Evolutionary conservation across 2,329 filamentous ascomycete species (phyloP).

Genomic region (Xylaria digitata): DNA sequence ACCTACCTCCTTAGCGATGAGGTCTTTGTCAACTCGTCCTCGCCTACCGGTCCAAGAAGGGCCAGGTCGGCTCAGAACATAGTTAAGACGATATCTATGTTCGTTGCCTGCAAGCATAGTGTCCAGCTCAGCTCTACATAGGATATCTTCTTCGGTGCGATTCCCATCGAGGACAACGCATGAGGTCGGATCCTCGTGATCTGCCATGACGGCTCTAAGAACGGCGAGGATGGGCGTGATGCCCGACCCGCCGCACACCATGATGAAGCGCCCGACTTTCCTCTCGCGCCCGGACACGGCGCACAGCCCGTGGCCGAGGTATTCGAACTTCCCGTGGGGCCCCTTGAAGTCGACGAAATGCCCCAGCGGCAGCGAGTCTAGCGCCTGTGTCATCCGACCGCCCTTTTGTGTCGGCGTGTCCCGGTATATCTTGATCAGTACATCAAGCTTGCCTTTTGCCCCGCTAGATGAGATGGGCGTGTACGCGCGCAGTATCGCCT

Average conservation of each 20-base stretch:
- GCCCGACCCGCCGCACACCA: slow-evolving; percentile 90
- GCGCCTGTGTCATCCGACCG: slow-evolving; percentile 83
- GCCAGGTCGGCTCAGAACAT: slow-evolving; percentile 74
- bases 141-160: slow-evolving; percentile 80
- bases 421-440: slow-evolving; percentile 87
- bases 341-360: slow-evolving; percentile 87
- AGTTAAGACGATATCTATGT: slow-evolving; percentile 71
- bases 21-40: slow-evolving; percentile 72
- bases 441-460: slow-evolving; percentile 72
- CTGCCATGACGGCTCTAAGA: slow-evolving; percentile 76
- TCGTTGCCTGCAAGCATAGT: slow-evolving; percentile 63
- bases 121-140: slow-evolving; percentile 80
- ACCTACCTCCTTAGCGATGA: slow-evolving; percentile 71
- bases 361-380: slow-evolving; percentile 78
- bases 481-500: slow-evolving; percentile 85
- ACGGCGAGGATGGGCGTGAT: slow-evolving; percentile 94
- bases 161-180: slow-evolving; percentile 86
- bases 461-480: slow-evolving; percentile 79
- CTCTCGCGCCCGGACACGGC: slow-evolving; percentile 67
- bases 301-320: slow-evolving; percentile 75
- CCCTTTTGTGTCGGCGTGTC: slow-evolving; percentile 67
- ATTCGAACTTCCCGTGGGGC: slow-evolving; percentile 86
- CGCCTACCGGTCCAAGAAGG: slow-evolving; percentile 74
- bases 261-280: slow-evolving; percentile 75
- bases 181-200: slow-evolving; percentile 70